Base-by-base conservation (phyloP, 495 filamentous ascomycete genomes). In the Tuber aestivum region DNA sequence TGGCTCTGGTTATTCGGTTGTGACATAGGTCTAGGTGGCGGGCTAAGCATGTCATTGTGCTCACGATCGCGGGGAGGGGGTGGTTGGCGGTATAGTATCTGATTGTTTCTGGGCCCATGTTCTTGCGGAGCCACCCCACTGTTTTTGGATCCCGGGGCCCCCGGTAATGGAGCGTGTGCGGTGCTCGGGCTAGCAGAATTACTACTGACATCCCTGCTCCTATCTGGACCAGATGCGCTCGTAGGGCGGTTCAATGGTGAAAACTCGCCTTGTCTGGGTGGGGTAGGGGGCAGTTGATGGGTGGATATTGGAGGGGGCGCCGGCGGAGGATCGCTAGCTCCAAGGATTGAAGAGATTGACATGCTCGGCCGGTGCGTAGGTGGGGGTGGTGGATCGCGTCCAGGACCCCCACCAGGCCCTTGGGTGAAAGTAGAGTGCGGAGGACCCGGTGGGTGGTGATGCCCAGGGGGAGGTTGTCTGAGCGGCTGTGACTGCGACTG, bases 261-360 rank as follows among this genome's bases (percentile, higher is more conserved):
- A 82, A 92, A 90, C 21, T 93, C 91, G 3, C 87, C 85, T 4
- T 87, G 87, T 70, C 85, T 84, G 20, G 89, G 87, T 50, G 89
- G 86, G 37, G 86, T 72, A 79, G 84, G 87, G 70, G 86, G 86
- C 74, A 86, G 85, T 77, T 91, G 90, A 42, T 89, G 87, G 14
- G 87, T 83, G 38, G 84, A 83, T 41, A 86, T 83, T 41, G 85
- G 83, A 69, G 87, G 89, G 86, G 76, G 82, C 73, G 69, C 84
- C 77, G 88, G 83, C 50, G 91, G 89, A n/a, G 89, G 89, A 69
- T 91, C 91, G 41, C 70, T 79, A 35, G 78, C 70, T 21, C 72
- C 78, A 35, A 99, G 89, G 88, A 99, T 93, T 35, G 95, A 93
- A 14, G 93, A 95, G 81, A 99, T 99, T 35, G 95, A 97, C 95